Evolutionary conservation across 108 stramenopile genomes (phyloP).

Genomic region (Cylindrotheca closterium): DNA sequence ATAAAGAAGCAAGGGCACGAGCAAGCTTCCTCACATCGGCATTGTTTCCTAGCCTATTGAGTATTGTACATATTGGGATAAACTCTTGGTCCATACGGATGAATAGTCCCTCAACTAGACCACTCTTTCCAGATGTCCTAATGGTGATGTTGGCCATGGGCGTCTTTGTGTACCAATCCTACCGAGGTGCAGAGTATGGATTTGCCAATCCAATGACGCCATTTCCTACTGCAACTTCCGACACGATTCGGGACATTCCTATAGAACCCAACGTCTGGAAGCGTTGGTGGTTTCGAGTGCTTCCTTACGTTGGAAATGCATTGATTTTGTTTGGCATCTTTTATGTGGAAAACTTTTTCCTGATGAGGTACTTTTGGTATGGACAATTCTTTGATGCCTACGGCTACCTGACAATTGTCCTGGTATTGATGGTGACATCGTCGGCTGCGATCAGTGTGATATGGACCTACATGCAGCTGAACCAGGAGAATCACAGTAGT

Average conservation of each 20-base stretch:
- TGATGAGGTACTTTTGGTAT: slow-evolving; percentile 79
- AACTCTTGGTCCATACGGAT: slow-evolving; percentile 59
- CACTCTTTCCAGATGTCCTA: slow-evolving; percentile 81
- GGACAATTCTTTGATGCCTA: slow-evolving; percentile 93
- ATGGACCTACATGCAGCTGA: slow-evolving; percentile 91
- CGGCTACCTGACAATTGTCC: slow-evolving; percentile 85
- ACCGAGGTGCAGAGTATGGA: slow-evolving; percentile 90
- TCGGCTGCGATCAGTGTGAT: slow-evolving; percentile 91
- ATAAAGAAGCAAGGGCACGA: slow-evolving; percentile 81
- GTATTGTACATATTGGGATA: slow-evolving; percentile 76
- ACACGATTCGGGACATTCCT: slow-evolving; percentile 84
- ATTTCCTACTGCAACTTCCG: slow-evolving; percentile 79
- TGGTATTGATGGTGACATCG: slow-evolving; percentile 81
- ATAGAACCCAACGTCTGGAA: slow-evolving; percentile 79
- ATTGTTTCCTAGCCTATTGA: slow-evolving; percentile 73
- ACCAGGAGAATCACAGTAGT: slow-evolving; percentile 94
- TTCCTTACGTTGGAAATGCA: slow-evolving; percentile 73
- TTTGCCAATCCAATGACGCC: slow-evolving; percentile 82
- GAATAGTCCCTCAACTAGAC: slow-evolving; percentile 75
- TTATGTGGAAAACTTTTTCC: slow-evolving; percentile 92
- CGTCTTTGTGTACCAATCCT: slow-evolving; percentile 83
- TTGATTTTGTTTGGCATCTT: slow-evolving; percentile 87
- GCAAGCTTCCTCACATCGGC: slow-evolving; percentile 75
- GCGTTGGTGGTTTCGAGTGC: slow-evolving; percentile 53
- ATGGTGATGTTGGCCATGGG: slow-evolving; percentile 85